A percentile compares a stretch with the other conserved stretches of the same genome.
Conservation (phyloP, 2,329 filamentous ascomycete species). For the Aureobasidium sp. region DNA sequence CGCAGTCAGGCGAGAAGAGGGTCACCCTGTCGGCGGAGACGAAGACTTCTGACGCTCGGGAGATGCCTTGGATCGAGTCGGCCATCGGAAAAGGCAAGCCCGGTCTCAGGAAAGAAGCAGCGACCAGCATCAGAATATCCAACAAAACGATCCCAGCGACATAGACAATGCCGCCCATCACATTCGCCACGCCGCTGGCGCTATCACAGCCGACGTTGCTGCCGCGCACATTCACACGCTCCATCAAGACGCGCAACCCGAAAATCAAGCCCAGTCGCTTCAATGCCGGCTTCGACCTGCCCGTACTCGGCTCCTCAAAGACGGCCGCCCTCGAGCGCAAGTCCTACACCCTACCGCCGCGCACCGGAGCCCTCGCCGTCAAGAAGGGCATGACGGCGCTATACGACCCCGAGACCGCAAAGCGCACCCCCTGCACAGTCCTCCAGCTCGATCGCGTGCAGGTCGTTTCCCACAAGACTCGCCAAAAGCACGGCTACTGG, state of each 20-base stretch:
- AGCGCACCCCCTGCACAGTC: constrained; percentile 79
- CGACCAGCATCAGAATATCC: constrained; percentile 2
- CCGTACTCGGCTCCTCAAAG: constrained; percentile 49
- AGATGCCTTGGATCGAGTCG: background rate
- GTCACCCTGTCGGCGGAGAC: background rate
- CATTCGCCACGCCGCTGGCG: constrained; percentile 6
- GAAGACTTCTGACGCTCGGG: constrained; percentile 10
- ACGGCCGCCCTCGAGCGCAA: constrained; percentile 55
- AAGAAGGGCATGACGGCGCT: constrained; percentile 97
- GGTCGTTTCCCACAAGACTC: constrained; percentile 80
- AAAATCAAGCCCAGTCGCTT: constrained; percentile 45
- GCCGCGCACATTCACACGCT: constrained; percentile 28
- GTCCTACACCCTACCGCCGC: constrained; percentile 52
- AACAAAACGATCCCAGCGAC: background rate
- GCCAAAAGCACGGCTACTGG: constrained; percentile 77
- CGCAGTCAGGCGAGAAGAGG: background rate
- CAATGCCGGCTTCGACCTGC: constrained; percentile 44
- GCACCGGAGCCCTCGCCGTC: constrained; percentile 74
- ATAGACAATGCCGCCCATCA: constrained; percentile 6
- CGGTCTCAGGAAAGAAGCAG: background rate
- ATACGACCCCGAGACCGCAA: constrained; percentile 68
- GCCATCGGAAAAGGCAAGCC: constrained; percentile 5
- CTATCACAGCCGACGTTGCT: constrained; percentile 15
- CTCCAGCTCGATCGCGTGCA: constrained; percentile 90
- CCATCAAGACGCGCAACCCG: constrained; percentile 54